Evolutionary conservation across 148 eudicot species (phyloP), one percentile per base, ranked within the genome.

Genomic region (Vaccinium macrocarpon): DNA sequence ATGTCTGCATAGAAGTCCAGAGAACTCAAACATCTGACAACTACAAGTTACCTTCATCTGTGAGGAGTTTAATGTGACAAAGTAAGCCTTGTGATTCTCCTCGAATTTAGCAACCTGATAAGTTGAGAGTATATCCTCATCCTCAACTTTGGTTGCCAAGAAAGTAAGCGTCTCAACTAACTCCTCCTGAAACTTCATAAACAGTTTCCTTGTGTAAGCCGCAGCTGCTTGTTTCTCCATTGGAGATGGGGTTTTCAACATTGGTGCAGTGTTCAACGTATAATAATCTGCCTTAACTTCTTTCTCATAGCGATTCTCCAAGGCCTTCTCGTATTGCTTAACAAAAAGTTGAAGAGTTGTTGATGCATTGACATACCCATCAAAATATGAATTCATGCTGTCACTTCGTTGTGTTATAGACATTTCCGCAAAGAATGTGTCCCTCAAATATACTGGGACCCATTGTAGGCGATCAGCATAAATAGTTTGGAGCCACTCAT

Each of bases 21-120:
- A 91, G 81, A 91, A 90, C 86, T 91, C 92, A 64, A 91, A 91
- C 93, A 90, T 90, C 79, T 91, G 93, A 77, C 93, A 91, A 75
- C 92, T 91, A 85, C 93, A 91, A 29, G 86, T 55, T 73, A 88
- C 88, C 85, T 85, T 90, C 91, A 90, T 91, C 80, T 88, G 90
- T 77, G 85, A 62, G 46, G 90, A 87, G 76, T 88, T 85, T 72
- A 90, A 88, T 38, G 83, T 87, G 76, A 91, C 92, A 82, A 71
- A 83, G 78, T 87, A 87, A 27, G 84, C 77, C 87, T 81, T 88
- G 59, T 90, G 92, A 74, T 90, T 88, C 84, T 91, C 93, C 72
- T 92, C 90, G 77, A 84, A 91, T 82, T 91, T 91, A 16, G 90
- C 86, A 81, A 91, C 90, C 70, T 79, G 91, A 66, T 86, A 91